Percentiles rank a stretch among this genome's conserved stretches.
Evolutionary conservation across 768 basidiomycete genomes (phyloP).

Genomic region (Pisolithus microcarpus): DNA sequence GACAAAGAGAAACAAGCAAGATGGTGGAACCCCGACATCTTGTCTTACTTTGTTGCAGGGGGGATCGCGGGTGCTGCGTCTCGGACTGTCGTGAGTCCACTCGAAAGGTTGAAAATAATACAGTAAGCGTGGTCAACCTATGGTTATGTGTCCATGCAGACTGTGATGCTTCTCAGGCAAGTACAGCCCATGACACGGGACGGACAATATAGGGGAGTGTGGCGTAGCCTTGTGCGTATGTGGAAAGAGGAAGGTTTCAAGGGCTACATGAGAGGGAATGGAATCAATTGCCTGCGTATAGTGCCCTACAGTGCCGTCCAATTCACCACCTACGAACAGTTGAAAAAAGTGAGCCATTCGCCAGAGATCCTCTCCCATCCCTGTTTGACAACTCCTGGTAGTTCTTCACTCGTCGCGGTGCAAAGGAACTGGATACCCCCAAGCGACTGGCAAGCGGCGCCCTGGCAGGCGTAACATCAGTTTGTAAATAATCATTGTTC

Average conservation of each 20-base stretch:
- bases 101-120: constrained; percentile 94
- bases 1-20: constrained; percentile 18
- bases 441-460: constrained; percentile 82
- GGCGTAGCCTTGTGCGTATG: constrained; percentile 73
- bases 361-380: neutral
- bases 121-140: constrained; percentile 51
- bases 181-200: constrained; percentile 68
- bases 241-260: constrained; percentile 90
- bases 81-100: constrained; percentile 85
- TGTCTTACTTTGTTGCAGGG: constrained; percentile 50
- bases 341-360: constrained; percentile 62
- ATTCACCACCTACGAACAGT: constrained; percentile 82
- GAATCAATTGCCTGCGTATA: constrained; percentile 86
- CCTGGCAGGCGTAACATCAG: constrained; percentile 88
- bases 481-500: constrained; percentile 47
- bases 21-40: constrained; percentile 24
- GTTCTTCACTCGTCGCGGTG: constrained; percentile 66
- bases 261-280: constrained; percentile 93
- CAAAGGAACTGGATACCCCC: constrained; percentile 79
- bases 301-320: constrained; percentile 89
- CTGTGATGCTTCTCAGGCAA: constrained; percentile 48
- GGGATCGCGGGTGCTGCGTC: constrained; percentile 60
- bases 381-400: constrained; percentile 30
- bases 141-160: neutral
- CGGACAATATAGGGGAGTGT: constrained; percentile 77